Evolutionary conservation across 2,329 filamentous ascomycete genomes (phyloP), one percentile per base, ranked within the genome.

Genomic region (Talaromyces albobiverticillius): DNA sequence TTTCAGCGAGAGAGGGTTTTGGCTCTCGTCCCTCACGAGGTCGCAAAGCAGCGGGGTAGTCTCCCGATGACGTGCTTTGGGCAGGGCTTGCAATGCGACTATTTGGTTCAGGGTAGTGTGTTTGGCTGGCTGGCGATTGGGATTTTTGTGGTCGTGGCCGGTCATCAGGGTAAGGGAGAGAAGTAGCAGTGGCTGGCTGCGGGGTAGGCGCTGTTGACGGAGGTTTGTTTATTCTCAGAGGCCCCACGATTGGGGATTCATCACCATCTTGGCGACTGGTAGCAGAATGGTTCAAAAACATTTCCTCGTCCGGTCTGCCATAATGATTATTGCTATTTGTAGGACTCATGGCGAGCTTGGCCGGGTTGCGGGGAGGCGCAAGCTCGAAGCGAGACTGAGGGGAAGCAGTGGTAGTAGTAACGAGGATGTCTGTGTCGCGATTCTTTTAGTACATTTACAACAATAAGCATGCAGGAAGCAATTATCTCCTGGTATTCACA

Each of bases 161-260:
- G 67, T 89, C 86, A 62, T 89, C 85, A 38, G 89, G 89, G 64
- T 92, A 94, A 0, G 86, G 85, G 22, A 89, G 75, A 57, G 82
- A 74, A 55, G 79, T 87, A 53, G 87, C 85, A 73, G 47, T 83
- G 80, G 67, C 90, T 8, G 79, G 72, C 64, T 66, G 70, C 65
- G 66, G 64, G 54, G 64, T 67, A 46, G 69, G 68, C 18, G 65
- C 62, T 20, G 71, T 67, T 52, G 83, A 83, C 50, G 79, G 79
- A 29, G 86, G 82, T 72, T 95, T 95, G 76, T 86, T 87, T 69
- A 95, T 95, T 66, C 90, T 84, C 72, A 96, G 74, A 57, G 91
- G 91, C 64, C 89, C 89, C 62, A 95, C 82, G 16, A 88, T 89
- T 55, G 90, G 89, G 64, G 89, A 90, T 64, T 90, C 85, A 43